These are phyloP conservation scores for Chlamydomonas eustigma DNA, from an alignment of 139 green algal genomes.

Conservation along the genomic window DNA sequence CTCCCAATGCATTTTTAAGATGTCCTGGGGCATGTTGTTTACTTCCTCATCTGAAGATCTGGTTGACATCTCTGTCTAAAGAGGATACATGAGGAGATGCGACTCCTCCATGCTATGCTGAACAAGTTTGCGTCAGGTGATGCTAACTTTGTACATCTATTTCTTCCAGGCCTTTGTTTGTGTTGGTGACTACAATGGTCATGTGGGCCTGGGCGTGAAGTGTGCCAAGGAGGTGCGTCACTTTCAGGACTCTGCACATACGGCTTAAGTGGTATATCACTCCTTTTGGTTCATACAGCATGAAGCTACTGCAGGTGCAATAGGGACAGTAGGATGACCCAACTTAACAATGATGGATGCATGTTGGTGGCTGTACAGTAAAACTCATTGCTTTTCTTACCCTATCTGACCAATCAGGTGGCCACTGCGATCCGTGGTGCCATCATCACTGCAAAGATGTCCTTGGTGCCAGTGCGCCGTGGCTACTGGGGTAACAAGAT, in stretches of 20 bases:
- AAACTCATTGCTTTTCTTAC: no score
- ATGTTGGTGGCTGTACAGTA: no score
- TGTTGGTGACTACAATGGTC: constrained; percentile 97
- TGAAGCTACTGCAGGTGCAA: no score
- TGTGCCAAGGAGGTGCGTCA: constrained; percentile 96
- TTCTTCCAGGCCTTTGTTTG: constrained; percentile 88
- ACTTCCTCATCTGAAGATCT: no score
- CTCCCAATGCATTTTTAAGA: background rate
- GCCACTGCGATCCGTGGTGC: constrained; percentile 95
- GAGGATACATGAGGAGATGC: no score
- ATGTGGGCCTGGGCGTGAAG: constrained; percentile 98
- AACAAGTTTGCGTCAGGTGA: background rate
- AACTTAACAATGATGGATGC: no score
- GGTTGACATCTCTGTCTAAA: no score
- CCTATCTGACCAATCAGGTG: constrained; percentile 62
- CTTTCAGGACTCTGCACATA: no score
- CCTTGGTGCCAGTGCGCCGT: constrained; percentile 86
- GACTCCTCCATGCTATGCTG: no score
- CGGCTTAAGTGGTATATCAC: no score
- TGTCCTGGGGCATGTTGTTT: background rate
- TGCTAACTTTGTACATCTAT: background rate
- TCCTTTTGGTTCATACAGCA: no score
- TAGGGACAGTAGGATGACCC: no score
- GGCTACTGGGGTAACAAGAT: constrained; percentile 99
- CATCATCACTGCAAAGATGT: constrained; percentile 98